These are phyloP conservation scores for Canavalia ensiformis DNA, from an alignment of 306 rosid genomes.

Conservation along the genomic window DNA sequence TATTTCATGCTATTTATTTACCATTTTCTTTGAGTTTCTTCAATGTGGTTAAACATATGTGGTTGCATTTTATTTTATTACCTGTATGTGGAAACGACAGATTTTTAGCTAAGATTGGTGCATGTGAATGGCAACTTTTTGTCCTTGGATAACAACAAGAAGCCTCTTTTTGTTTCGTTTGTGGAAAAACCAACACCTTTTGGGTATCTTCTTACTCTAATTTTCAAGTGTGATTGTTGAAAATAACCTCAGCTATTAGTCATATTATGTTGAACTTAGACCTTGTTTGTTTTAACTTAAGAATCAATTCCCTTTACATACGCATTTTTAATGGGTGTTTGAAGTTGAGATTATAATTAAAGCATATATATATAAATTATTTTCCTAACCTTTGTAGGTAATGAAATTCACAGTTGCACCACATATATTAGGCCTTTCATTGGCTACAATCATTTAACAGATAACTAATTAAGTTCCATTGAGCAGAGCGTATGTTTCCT, in stretches of 20 bases:
- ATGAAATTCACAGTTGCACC: not conserved
- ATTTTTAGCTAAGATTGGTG: slow-evolving; percentile 45
- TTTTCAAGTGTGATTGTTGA: not conserved
- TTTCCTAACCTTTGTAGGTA: not conserved
- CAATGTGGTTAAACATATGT: slow-evolving; percentile 29
- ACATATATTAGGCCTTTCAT: not conserved
- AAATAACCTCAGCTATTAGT: not conserved
- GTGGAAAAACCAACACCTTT: slow-evolving; percentile 12
- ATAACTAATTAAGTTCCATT: not conserved
- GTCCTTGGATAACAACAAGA: slow-evolving; percentile 52
- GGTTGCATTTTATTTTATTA: slow-evolving; percentile 29
- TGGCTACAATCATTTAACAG: not conserved
- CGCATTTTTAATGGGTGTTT: no score
- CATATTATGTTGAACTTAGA: not conserved
- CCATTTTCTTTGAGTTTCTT: slow-evolving; percentile 7
- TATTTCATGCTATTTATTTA: not conserved
- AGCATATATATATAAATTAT: not conserved
- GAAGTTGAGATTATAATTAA: no score
- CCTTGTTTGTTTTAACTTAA: no score
- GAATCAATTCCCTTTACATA: no score
- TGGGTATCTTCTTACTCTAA: not conserved
- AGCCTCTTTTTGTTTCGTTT: slow-evolving; percentile 57
- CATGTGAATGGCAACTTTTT: slow-evolving; percentile 57
- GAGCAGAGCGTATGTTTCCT: not conserved
- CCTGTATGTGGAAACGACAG: slow-evolving; percentile 47